These are phyloP conservation scores for Ricinus communis DNA, from an alignment of 345 rosid genomes.

Conservation along the genomic window DNA sequence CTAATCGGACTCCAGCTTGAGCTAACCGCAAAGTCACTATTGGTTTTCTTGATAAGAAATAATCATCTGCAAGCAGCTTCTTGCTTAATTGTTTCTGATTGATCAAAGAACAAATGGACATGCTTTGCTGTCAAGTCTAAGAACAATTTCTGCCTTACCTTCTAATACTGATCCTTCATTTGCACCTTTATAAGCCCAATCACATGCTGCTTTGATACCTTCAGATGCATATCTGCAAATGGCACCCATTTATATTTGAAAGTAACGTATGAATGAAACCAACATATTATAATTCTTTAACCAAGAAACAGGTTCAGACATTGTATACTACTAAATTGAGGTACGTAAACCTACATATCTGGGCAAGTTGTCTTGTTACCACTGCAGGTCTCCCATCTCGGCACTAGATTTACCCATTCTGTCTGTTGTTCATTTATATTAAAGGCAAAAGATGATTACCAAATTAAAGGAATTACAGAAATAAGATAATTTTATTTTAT, in stretches of 20 bases:
- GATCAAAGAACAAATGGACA: neutral
- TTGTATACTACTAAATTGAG: neutral
- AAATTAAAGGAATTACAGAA: neutral
- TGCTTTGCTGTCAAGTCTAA: neutral
- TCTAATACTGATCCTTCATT: slow-evolving; percentile 52
- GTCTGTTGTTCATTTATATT: slow-evolving; percentile 43
- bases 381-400: slow-evolving; percentile 69
- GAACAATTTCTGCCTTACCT: slow-evolving; percentile 38
- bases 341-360: slow-evolving; percentile 46
- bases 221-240: slow-evolving; percentile 74
- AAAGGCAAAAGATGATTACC: neutral
- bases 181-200: slow-evolving; percentile 83
- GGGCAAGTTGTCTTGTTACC: slow-evolving; percentile 60
- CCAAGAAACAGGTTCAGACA: neutral
- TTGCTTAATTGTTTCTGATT: slow-evolving; percentile 15
- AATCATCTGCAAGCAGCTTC: slow-evolving; percentile 50
- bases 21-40: slow-evolving; percentile 65
- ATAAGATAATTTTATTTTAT: neutral
- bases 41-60: slow-evolving; percentile 70
- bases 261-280: no score
- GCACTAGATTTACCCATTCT: slow-evolving; percentile 62
- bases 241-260: neutral
- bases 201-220: slow-evolving; percentile 77
- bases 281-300: neutral
- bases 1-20: slow-evolving; percentile 82